Percentiles rank a stretch among this genome's conserved stretches.
phyloP scores from a whole-genome alignment of 768 basidiomycete species.

The Panaeolus papilionaceus region DNA sequence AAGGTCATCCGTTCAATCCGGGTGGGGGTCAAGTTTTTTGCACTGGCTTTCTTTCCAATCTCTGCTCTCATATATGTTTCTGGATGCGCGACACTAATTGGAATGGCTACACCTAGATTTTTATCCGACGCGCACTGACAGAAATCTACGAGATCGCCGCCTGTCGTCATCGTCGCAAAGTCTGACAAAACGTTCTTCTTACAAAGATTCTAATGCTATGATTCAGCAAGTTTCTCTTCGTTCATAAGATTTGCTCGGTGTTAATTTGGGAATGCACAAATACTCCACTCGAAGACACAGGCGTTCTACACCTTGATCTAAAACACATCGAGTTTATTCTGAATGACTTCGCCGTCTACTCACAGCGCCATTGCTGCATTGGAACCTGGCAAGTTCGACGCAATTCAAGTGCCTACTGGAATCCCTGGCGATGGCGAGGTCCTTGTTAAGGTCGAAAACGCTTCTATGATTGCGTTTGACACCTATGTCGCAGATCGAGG shows the following conservation, averaged over 20 bases:
- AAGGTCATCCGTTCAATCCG: conserved; percentile 43
- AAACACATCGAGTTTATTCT: neutral
- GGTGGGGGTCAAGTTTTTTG: conserved; percentile 37
- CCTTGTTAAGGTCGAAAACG: conserved; percentile 46
- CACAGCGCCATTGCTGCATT: conserved; percentile 50
- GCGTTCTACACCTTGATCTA: neutral
- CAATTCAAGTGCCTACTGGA: conserved; percentile 41
- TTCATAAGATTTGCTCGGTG: neutral
- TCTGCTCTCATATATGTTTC: neutral
- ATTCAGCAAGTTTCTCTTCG: neutral
- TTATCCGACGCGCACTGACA: neutral
- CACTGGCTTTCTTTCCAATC: neutral
- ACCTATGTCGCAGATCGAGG: conserved; percentile 44
- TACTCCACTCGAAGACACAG: neutral
- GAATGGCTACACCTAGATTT: neutral
- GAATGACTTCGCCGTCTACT: conserved; percentile 25
- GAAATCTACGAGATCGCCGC: neutral
- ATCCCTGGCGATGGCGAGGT: conserved; percentile 44
- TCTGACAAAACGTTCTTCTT: neutral
- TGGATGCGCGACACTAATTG: neutral
- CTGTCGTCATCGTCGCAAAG: neutral
- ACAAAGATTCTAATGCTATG: neutral
- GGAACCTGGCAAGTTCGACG: conserved; percentile 41
- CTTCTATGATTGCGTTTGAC: conserved; percentile 47
- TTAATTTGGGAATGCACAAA: neutral